These are phyloP conservation scores for Gamsiella multidivaricata DNA, from an alignment of 192 early-diverging fungal genomes.

Conservation along the genomic window DNA sequence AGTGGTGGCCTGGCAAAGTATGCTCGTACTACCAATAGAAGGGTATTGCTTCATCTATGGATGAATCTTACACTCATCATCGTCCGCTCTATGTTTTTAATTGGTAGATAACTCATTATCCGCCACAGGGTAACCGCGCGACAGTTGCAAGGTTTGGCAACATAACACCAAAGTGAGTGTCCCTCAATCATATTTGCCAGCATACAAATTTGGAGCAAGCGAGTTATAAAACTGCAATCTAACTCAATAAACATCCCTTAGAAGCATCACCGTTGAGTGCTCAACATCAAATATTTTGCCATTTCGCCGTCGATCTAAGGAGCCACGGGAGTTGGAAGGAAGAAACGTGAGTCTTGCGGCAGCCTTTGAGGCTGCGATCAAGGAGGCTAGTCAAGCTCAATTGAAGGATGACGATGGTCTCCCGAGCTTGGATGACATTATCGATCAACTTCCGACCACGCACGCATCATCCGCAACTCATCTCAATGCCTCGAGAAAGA, in stretches of 20 bases:
- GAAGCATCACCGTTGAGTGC: constrained; percentile 28
- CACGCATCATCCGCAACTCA: background rate
- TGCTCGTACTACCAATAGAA: background rate
- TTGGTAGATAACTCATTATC: constrained; percentile 40
- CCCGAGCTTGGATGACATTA: constrained; percentile 33
- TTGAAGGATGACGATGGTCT: constrained; percentile 43
- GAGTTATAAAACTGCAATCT: too few species aligned
- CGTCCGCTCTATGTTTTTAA: too few species aligned
- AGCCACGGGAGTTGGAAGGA: background rate
- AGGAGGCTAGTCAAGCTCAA: constrained; percentile 28
- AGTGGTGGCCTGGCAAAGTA: constrained; percentile 53
- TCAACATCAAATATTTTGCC: constrained; percentile 22
- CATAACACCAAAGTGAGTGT: constrained; percentile 34
- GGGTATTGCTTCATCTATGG: too few species aligned
- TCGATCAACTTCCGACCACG: constrained; percentile 8
- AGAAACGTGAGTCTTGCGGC: background rate
- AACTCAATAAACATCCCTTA: constrained; percentile 1
- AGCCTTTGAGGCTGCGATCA: too few species aligned
- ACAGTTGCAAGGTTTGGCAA: constrained; percentile 32
- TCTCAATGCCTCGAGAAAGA: too few species aligned
- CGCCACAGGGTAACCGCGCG: constrained; percentile 16
- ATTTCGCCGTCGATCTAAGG: constrained; percentile 16
- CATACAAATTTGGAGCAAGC: too few species aligned
- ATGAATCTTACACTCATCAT: too few species aligned
- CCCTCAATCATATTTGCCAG: too few species aligned